Base-by-base conservation (phyloP, 1,284 basidiomycete species). In the Melampsora abietis-canadensis region DNA sequence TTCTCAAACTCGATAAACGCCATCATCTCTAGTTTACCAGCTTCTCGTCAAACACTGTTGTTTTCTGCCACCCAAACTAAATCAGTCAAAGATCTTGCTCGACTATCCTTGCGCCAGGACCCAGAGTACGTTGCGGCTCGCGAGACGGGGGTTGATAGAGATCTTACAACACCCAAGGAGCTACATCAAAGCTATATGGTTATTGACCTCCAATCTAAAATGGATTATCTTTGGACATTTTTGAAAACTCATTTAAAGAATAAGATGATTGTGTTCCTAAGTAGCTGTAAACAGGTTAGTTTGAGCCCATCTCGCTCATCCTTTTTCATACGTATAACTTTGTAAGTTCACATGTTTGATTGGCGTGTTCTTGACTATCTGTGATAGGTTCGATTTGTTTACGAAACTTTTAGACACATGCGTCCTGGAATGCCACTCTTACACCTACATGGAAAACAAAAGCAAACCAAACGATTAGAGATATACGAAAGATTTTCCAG, bases 41-140 rank as follows among this genome's bases (percentile, higher is more conserved):
- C 76, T 73, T 82, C 78, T 27, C 89, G 92, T 14, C 94, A 98
- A 84, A 97, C 94, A 1, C 86, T 98, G 27, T 87, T 98, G 66
- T 98, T 98, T 84, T 96, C 94, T 4, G 95, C 95, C 0, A 98
- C 95, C 0, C 95, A 97, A 83, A 96, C 92, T 0, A 88, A 94
- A 78, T 93, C 92, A 2, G 89, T 98, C 60, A 85, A 87, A 62
- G 91, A 95, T 78, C 86, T 98, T 27, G 95, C 94, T 4, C 89
- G 94, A 14, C 87, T 98, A 19, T 92, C 91, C 77, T 87, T 98
- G 37, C 88, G 89, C 68, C 24, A 47, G 30, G 87, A 92, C 66
- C 94, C 95, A 0, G 87, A 90, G 14, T 87, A 88, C 75, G 87
- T 98, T 68, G 90, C 81, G 1, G 83, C 83, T 0, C 78, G 80